Evolutionary conservation across 1,139 yeast species (phyloP).

Genomic region (Yamadazyma atlantica): DNA sequence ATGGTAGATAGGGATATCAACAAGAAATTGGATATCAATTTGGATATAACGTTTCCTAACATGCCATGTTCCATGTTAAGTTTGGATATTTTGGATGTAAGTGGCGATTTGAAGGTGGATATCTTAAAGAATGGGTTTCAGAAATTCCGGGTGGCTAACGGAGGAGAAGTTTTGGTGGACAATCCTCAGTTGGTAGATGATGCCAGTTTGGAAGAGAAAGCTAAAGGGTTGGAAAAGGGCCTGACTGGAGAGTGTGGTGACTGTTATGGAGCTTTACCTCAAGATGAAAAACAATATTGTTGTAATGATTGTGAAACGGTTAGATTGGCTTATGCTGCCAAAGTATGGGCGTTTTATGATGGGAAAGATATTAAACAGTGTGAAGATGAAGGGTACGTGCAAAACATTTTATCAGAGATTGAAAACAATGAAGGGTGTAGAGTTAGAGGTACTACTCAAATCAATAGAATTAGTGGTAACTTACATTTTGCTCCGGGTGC

Average conservation of each 20-base stretch:
- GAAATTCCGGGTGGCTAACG: constrained; percentile 50
- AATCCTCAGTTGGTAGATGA: constrained; percentile 28
- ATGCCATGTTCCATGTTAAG: constrained; percentile 73
- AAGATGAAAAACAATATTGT: constrained; percentile 61
- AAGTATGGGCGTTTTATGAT: constrained; percentile 87
- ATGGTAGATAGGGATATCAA: constrained; percentile 87
- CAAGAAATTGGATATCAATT: constrained; percentile 69
- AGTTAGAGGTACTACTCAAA: constrained; percentile 71
- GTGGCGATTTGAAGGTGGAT: constrained; percentile 82
- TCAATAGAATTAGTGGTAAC: constrained; percentile 87
- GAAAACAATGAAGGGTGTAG: constrained; percentile 77
- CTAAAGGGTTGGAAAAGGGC: constrained; percentile 39
- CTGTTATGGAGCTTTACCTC: constrained; percentile 83
- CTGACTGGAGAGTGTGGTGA: constrained; percentile 67
- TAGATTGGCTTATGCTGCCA: constrained; percentile 70
- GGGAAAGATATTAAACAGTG: constrained; percentile 87
- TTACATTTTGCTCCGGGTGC: constrained; percentile 95
- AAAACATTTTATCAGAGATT: constrained; percentile 54
- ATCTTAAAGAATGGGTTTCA: constrained; percentile 68
- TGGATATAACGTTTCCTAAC: constrained; percentile 80
- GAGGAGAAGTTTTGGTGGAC: constrained; percentile 31
- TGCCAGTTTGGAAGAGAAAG: constrained; percentile 30
- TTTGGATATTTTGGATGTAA: constrained; percentile 65
- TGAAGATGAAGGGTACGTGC: constrained; percentile 82
- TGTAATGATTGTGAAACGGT: constrained; percentile 89